Base-by-base conservation (phyloP, 1,284 basidiomycete genomes). In the Mycena sp. region DNA sequence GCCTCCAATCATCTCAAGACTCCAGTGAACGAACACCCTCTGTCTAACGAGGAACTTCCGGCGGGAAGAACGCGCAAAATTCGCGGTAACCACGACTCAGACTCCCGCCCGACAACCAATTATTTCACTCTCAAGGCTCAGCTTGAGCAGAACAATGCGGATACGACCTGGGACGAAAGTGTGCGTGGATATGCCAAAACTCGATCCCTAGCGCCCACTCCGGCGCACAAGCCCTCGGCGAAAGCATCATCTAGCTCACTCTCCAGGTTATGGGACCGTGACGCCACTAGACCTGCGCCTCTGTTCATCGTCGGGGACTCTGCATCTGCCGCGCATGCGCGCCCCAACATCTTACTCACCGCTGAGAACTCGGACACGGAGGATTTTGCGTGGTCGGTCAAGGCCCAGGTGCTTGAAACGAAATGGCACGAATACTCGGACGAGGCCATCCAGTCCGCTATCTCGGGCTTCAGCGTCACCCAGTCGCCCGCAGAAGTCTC, bases 381-480 rank as follows among this genome's bases (percentile, higher is more conserved):
- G 55, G 72, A 71, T 12, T 65, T 57, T 17, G 58, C 58, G 40
- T 50, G 73, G 30, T 54, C 75, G 0, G 64, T 79, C 17, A 74
- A 77, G 9, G 72, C 80, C 3, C 82, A 84, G 65, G 80, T 92
- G 17, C 79, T 92, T 19, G 77, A 80, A 2, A 88, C 85, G 6
- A 83, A 80, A 70, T 92, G 90, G 89, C 89, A 92, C 70, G 84
- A 87, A 45, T 87, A 86, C 68, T 86, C 88, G 1, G 90, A 93
- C 74, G 85, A 90, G 51, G 87, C 83, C 1, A 89, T 93, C 44
- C 85, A 89, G 65, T 77, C 81, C 7, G 81, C 85, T 2, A 83
- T 93, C 19, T 82, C 88, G 0, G 75, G 74, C 19, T 73, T 88
- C 29, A 71, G 77, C 53, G 63, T 71, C 9, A 70, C 78, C 4